These are phyloP conservation scores for Aquanectria penicillioides DNA, from an alignment of 2,329 filamentous ascomycete genomes.

Conservation along the genomic window DNA sequence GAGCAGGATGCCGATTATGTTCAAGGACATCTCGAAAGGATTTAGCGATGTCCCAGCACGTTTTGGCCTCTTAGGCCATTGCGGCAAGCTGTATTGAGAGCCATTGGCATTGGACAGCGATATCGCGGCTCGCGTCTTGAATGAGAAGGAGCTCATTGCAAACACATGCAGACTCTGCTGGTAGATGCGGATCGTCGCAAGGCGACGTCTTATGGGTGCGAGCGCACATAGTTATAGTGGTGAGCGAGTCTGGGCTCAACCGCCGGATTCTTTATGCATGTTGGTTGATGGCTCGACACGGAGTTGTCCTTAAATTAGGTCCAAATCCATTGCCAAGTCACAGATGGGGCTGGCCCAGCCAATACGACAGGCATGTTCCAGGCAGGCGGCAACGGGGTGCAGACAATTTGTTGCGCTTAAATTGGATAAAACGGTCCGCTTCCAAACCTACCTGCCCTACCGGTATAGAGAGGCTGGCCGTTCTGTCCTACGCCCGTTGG, in stretches of 20 bases:
- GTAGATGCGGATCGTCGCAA: background rate
- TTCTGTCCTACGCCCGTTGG: too few species aligned
- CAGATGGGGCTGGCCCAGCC: background rate
- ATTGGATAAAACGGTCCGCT: too few species aligned
- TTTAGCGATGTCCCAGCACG: background rate
- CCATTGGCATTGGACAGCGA: background rate
- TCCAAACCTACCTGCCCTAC: too few species aligned
- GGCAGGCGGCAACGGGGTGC: background rate
- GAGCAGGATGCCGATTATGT: background rate
- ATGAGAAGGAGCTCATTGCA: background rate
- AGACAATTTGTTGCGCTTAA: background rate
- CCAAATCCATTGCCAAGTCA: background rate
- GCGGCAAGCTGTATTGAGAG: background rate
- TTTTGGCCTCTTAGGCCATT: background rate
- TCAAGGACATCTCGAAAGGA: background rate
- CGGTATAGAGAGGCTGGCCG: too few species aligned
- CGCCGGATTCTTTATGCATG: background rate
- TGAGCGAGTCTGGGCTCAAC: background rate
- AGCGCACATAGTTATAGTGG: background rate
- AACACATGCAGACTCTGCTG: background rate
- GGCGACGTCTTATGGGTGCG: too few species aligned
- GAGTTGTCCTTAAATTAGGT: background rate
- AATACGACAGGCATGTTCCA: background rate
- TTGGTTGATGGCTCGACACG: slow-evolving; percentile 11
- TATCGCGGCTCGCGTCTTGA: background rate